Evolutionary conservation across 352 stramenopile genomes (phyloP).

Genomic region (Phytophthora sansomeana): DNA sequence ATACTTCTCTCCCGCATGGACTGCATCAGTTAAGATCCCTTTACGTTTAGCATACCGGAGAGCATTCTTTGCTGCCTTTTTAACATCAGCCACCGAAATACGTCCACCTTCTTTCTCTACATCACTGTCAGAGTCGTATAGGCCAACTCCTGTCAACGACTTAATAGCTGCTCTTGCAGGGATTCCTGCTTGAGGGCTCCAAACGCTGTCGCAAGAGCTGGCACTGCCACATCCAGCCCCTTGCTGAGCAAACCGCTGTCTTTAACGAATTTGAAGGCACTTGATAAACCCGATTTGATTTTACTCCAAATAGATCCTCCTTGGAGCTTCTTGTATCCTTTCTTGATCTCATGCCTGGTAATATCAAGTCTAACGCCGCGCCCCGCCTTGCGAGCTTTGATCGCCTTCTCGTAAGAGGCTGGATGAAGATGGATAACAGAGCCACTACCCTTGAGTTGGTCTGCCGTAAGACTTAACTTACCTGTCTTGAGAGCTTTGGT

Average conservation of each 20-base stretch:
- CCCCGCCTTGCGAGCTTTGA: slow-evolving; percentile 8
- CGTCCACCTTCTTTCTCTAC: slow-evolving; percentile 3
- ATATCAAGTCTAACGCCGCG: slow-evolving; percentile 1
- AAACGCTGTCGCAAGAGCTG: slow-evolving; percentile 9
- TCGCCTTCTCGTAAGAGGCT: slow-evolving; percentile 17
- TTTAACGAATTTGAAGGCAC: slow-evolving; percentile 3
- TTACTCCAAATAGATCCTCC: slow-evolving; percentile 19
- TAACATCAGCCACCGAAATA: slow-evolving; percentile 13
- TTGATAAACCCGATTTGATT: slow-evolving; percentile 15
- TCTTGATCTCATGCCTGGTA: slow-evolving; percentile 3
- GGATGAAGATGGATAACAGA: slow-evolving; percentile 29
- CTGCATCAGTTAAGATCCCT: slow-evolving; percentile 9
- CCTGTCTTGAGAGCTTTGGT: slow-evolving; percentile 7
- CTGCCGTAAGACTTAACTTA: slow-evolving; percentile 12
- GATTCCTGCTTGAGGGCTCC: slow-evolving; percentile 12
- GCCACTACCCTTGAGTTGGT: slow-evolving; percentile 13
- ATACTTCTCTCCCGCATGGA: slow-evolving; percentile 19
- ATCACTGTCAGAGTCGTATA: slow-evolving; percentile 22
- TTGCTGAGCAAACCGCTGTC: slow-evolving; percentile 13
- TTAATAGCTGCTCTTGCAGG: slow-evolving; percentile 15
- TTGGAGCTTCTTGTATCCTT: slow-evolving; percentile 1
- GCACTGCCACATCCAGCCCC: slow-evolving; percentile 8
- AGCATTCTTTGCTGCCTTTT: slow-evolving; percentile 10
- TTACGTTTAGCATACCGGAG: slow-evolving; percentile 23
- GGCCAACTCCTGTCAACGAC: slow-evolving; percentile 16